Evolutionary conservation across 2,329 filamentous ascomycete species (phyloP).

Genomic region (Chrysosporium keratinophilum): DNA sequence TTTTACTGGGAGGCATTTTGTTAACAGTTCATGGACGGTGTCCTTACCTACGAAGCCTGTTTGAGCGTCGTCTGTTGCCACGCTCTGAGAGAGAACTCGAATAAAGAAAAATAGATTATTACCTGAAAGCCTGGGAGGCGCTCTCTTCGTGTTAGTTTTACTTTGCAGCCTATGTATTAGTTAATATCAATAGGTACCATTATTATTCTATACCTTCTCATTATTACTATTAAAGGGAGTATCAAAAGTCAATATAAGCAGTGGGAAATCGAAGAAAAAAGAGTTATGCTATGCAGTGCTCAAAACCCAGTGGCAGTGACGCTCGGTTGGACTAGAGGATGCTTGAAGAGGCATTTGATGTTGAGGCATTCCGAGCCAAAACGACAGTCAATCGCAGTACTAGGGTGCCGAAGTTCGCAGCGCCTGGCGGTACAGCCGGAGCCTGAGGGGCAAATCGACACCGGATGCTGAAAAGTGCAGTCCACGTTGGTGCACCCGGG

Average conservation of each 20-base stretch:
- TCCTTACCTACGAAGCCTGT: background rate
- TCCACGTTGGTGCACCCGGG: too few relatives aligned
- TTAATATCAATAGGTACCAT: background rate
- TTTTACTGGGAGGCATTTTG: slow-evolving; percentile 5
- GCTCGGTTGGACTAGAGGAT: too few relatives aligned
- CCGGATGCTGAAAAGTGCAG: too few relatives aligned
- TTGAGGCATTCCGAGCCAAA: too few relatives aligned
- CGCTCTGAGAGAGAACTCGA: background rate
- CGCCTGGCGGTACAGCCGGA: too few relatives aligned
- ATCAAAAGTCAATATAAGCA: background rate
- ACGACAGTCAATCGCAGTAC: too few relatives aligned
- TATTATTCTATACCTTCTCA: background rate
- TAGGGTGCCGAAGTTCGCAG: too few relatives aligned
- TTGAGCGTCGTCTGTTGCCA: background rate
- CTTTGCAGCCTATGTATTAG: background rate
- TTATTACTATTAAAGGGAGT: background rate
- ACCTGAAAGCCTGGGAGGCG: background rate
- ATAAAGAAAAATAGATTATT: background rate
- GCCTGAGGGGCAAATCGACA: too few relatives aligned
- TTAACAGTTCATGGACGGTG: background rate
- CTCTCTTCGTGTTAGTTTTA: background rate
- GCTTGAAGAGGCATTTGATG: too few relatives aligned
- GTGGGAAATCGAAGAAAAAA: too few relatives aligned
- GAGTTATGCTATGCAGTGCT: too few relatives aligned
- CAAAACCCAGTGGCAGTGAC: too few relatives aligned